phyloP scores from a whole-genome alignment of 257 asterid species.

The Thymus mandschuricus region DNA sequence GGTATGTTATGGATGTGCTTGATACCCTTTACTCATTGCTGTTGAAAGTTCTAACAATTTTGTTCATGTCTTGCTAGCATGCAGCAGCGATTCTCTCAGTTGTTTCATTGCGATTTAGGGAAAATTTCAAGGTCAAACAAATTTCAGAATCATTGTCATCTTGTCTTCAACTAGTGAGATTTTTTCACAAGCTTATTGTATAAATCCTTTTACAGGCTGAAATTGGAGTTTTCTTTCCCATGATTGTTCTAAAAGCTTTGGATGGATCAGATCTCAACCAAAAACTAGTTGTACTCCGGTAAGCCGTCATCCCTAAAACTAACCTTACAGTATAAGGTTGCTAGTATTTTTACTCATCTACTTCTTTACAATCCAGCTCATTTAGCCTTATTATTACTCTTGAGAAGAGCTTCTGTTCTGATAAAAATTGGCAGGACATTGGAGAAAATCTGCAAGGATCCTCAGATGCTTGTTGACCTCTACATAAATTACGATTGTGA shows the following conservation, averaged over 20 bases:
- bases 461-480: constrained; percentile 94
- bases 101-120: constrained; percentile 84
- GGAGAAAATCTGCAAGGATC: constrained; percentile 89
- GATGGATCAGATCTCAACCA: constrained; percentile 89
- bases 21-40: constrained; percentile 21
- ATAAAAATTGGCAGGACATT: constrained; percentile 70
- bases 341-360: constrained; percentile 23
- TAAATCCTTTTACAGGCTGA: constrained; percentile 67
- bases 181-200: constrained; percentile 32
- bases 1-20: constrained; percentile 49
- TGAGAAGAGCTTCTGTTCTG: constrained; percentile 13
- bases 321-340: constrained; percentile 24
- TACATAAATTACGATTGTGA: constrained; percentile 96
- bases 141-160: constrained; percentile 26
- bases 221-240: constrained; percentile 84
- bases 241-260: constrained; percentile 77
- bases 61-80: constrained; percentile 56
- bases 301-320: constrained; percentile 37
- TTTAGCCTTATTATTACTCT: not conserved
- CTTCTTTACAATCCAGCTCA: constrained; percentile 3
- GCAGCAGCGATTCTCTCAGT: constrained; percentile 83
- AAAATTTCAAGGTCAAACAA: constrained; percentile 77
- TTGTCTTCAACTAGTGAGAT: constrained; percentile 19
- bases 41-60: constrained; percentile 35
- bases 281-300: constrained; percentile 78